Conservation (phyloP, 2,329 filamentous ascomycete genomes). For the Colletotrichum cordylinicola region DNA sequence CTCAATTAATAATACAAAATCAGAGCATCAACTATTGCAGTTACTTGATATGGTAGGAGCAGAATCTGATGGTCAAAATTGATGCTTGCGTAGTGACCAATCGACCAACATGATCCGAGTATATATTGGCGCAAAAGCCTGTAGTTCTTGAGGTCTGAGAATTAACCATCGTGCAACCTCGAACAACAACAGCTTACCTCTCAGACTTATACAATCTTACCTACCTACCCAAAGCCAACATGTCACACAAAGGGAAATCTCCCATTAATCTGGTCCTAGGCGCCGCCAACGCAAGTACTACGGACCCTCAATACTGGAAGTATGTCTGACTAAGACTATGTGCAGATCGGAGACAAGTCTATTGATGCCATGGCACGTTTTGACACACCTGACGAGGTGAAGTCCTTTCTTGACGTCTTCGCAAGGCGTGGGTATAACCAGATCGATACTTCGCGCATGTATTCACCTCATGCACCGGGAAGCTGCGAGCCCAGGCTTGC, state of each 20-base stretch:
- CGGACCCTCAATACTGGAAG: neutral
- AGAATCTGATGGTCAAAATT: neutral
- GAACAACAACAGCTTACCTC: neutral
- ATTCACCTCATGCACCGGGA: conserved; percentile 30
- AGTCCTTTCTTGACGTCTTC: conserved; percentile 26
- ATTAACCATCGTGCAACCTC: neutral
- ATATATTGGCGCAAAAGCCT: neutral
- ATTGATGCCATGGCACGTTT: conserved; percentile 6
- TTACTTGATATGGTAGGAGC: neutral
- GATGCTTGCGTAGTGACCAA: neutral
- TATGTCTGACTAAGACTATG: neutral
- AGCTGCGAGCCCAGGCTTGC: conserved; percentile 36
- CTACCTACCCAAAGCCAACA: neutral
- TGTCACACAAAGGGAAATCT: neutral
- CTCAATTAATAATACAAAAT: neutral
- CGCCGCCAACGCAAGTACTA: neutral
- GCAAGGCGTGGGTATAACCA: conserved; percentile 29
- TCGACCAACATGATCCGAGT: neutral
- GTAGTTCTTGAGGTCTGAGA: neutral
- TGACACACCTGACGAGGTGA: conserved; percentile 29
- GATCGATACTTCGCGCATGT: conserved; percentile 38
- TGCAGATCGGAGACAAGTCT: conserved; percentile 20
- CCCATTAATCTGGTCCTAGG: neutral
- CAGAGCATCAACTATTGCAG: neutral
- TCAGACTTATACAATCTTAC: neutral